Conservation (phyloP, 768 basidiomycete genomes). For the Mycena vitilis region DNA sequence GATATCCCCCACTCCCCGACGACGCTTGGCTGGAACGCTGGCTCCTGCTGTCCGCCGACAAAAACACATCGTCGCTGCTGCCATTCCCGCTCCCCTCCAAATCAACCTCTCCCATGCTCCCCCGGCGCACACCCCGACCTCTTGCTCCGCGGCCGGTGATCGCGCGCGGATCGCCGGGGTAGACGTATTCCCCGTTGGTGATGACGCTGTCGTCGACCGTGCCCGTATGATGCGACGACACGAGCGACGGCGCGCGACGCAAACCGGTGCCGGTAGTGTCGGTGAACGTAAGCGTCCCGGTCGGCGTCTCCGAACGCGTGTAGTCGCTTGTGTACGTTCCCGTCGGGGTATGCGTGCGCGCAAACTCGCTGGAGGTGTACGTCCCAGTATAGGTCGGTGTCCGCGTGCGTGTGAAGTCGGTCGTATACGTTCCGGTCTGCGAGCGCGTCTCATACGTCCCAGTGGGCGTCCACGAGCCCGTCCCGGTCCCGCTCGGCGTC, state of each 20-base stretch:
- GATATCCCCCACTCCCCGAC: background rate
- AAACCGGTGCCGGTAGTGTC: slow-evolving; percentile 38
- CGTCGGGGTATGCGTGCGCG: slow-evolving; percentile 10
- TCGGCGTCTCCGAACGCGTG: slow-evolving; percentile 13
- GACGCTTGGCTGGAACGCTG: background rate
- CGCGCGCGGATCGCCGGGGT: slow-evolving; percentile 79
- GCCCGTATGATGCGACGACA: slow-evolving; percentile 68
- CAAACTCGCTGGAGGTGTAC: background rate
- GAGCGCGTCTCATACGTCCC: slow-evolving; percentile 12
- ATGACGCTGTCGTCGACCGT: slow-evolving; percentile 83
- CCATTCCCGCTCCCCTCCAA: slow-evolving; percentile 41
- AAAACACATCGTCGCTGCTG: slow-evolving; percentile 29
- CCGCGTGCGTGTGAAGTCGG: slow-evolving; percentile 14
- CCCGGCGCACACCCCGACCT: slow-evolving; percentile 64
- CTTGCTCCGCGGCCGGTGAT: slow-evolving; percentile 61
- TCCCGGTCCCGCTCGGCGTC: too few species aligned
- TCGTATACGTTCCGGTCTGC: slow-evolving; percentile 2
- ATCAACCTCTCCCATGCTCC: slow-evolving; percentile 80
- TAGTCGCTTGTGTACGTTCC: background rate
- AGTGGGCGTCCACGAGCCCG: background rate
- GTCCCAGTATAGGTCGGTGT: background rate
- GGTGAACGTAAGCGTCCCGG: slow-evolving; percentile 1
- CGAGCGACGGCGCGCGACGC: slow-evolving; percentile 58
- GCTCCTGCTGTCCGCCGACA: slow-evolving; percentile 26
- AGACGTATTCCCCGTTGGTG: slow-evolving; percentile 71